Evolutionary conservation across 495 filamentous ascomycete species (phyloP), one percentile per base, ranked within the genome.

Genomic region (Jackrogersella minutella): DNA sequence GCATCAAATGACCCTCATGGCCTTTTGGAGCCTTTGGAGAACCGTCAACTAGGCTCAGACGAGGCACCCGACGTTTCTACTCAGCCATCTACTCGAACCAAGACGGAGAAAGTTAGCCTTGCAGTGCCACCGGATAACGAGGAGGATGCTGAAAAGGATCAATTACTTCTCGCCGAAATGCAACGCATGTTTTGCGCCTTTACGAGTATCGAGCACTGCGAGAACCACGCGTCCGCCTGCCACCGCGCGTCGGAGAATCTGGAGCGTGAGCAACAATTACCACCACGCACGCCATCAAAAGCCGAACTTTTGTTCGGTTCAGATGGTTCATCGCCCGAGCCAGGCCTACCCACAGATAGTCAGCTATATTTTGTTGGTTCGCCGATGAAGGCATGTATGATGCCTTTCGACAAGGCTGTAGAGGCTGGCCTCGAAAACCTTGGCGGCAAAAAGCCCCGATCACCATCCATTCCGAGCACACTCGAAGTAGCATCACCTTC

Each of bases 391-490:
- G 1, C 62, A 11, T 10, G 16, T 11, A 57, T 47, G 9, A 37
- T 67, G 1, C 51, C 64, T 19, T 67, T 67, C 24, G 37, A 57
- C 52, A 17, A 57, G 16, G 64, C 64, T 3, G 58, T 67, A 1
- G 36, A 17, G 13, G 30, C 28, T 24, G 64, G 64, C 21, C 28
- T 62, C 14, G 64, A 67, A 34, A 5, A 40, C 14, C 9, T 41
- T 26, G 7, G 14, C 1, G 2, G 31, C n/a, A 5, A 1, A 16
- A 19, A 26, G 0, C 5, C 39, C 13, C n/a, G 5, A 1, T 6
- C 28, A 14, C 16, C 26, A 30, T 9, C 51, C 17, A 8, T 37
- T 14, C 51, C 49, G 2, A 34, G 1, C 13, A 17, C 24, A 31
- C n/a, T 31, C 16, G 39, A 50, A n/a, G 4, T 14, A n/a, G 13